These are phyloP conservation scores for Karstenula rhodostoma DNA, from an alignment of 2,329 filamentous ascomycete species.

Conservation along the genomic window DNA sequence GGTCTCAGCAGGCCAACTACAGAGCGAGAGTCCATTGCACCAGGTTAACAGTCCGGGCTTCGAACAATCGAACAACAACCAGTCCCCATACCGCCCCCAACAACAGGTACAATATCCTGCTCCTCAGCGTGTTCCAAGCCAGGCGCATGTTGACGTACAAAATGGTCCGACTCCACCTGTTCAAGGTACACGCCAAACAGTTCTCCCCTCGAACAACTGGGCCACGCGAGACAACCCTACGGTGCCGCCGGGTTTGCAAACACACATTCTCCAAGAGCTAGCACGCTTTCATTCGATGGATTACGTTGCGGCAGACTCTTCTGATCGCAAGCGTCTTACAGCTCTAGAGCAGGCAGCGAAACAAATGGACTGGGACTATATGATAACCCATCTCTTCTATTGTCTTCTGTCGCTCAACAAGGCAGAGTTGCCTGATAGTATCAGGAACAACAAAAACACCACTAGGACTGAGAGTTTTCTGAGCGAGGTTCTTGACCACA, in stretches of 20 bases:
- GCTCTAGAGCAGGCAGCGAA: conserved; percentile 47
- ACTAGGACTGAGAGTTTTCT: conserved; percentile 48
- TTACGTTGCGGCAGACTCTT: background rate
- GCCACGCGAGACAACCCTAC: too few relatives aligned
- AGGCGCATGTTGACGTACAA: background rate
- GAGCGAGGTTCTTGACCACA: conserved; percentile 56
- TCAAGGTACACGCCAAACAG: conserved; percentile 9
- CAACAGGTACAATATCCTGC: conserved; percentile 14
- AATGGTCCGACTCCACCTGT: conserved; percentile 14
- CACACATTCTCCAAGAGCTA: conserved; percentile 20
- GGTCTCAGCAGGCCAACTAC: conserved; percentile 12
- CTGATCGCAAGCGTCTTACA: conserved; percentile 27
- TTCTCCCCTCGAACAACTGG: background rate
- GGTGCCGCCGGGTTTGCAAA: background rate
- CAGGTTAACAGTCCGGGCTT: conserved; percentile 13
- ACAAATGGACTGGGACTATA: conserved; percentile 38
- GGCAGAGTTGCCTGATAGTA: conserved; percentile 48
- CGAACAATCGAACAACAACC: conserved; percentile 10
- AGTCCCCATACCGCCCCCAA: conserved; percentile 14
- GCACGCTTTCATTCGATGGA: conserved; percentile 13
- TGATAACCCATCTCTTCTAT: conserved; percentile 41
- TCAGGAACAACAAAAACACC: conserved; percentile 46
- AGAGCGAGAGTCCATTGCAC: conserved; percentile 15
- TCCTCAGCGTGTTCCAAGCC: conserved; percentile 10
- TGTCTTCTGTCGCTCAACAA: conserved; percentile 33